phyloP scores from a whole-genome alignment of 495 filamentous ascomycete genomes.

The Aspergillus affinis region DNA sequence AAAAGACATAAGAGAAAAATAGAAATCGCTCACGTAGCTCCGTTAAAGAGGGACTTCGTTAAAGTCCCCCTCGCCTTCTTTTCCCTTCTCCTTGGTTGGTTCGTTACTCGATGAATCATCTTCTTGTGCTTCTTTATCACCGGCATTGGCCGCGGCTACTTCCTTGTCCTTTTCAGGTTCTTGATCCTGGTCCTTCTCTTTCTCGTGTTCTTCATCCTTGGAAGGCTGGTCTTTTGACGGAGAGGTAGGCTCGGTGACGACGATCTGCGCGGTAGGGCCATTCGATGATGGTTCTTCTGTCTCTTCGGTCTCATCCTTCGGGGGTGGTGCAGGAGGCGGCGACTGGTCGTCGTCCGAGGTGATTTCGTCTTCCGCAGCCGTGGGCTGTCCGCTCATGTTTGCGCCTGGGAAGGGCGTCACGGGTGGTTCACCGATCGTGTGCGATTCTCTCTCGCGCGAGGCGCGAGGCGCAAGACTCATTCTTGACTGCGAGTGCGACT shows the following conservation, averaged over 20 bases:
- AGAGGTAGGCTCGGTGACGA: constrained; percentile 12
- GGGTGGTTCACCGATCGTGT: constrained; percentile 32
- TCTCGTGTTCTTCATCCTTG: constrained; percentile 28
- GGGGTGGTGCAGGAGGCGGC: constrained; percentile 36
- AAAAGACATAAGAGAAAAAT: constrained; percentile 9
- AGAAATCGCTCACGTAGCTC: constrained; percentile 11
- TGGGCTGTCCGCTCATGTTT: constrained; percentile 33
- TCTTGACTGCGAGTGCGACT: constrained; percentile 17
- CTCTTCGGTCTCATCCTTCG: constrained; percentile 34
- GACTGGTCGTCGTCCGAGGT: constrained; percentile 28
- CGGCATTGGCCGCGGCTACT: constrained; percentile 13
- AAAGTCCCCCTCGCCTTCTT: constrained; percentile 41
- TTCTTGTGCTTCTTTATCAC: constrained; percentile 25
- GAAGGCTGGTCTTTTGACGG: constrained; percentile 1
- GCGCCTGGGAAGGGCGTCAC: constrained; percentile 46
- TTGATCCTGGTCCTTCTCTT: constrained; percentile 12
- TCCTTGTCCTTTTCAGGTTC: constrained; percentile 13
- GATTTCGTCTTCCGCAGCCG: constrained; percentile 30
- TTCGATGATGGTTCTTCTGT: constrained; percentile 14
- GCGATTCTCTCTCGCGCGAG: constrained; percentile 22
- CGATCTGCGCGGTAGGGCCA: constrained; percentile 24
- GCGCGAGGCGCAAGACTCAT: background rate
- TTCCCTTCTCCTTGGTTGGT: constrained; percentile 31
- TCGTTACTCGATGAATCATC: constrained; percentile 20
- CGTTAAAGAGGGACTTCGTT: constrained; percentile 43